These are phyloP conservation scores for Arabidopsis hybrid DNA, from an alignment of 441 rosid genomes.

Conservation along the genomic window DNA sequence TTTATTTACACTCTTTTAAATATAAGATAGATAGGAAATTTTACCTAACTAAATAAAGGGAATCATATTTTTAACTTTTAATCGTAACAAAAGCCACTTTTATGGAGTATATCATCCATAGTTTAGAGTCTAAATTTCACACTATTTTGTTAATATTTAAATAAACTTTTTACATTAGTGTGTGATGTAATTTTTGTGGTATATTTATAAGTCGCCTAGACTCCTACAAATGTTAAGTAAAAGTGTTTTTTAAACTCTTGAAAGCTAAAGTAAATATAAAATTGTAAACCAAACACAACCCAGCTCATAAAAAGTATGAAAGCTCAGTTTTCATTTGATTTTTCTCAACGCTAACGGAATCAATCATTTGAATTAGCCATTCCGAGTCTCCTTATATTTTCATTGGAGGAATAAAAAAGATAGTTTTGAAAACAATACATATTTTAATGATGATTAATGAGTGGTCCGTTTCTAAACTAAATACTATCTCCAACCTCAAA, in stretches of 20 bases:
- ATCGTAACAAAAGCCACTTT: neutral
- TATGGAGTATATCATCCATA: neutral
- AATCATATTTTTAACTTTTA: neutral
- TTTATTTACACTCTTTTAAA: no score
- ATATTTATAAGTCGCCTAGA: neutral
- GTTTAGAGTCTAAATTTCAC: neutral
- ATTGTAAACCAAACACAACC: neutral
- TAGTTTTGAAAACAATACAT: constrained; percentile 15
- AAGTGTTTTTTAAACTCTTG: neutral
- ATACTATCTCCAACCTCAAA: constrained; percentile 14
- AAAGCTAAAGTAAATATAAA: neutral
- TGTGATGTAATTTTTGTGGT: neutral
- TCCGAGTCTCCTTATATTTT: neutral
- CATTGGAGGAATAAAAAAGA: constrained; percentile 15
- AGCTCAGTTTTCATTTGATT: neutral
- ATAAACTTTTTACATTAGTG: neutral
- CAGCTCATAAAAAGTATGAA: neutral
- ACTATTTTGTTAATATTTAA: neutral
- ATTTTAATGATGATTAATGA: constrained; percentile 15
- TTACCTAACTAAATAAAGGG: neutral
- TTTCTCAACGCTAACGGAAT: neutral
- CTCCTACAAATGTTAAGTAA: neutral
- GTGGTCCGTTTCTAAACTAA: constrained; percentile 28
- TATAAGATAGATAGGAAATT: neutral
- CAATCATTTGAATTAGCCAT: neutral